These are phyloP conservation scores for Trametes gibbosa DNA, from an alignment of 768 basidiomycete genomes.

Conservation along the genomic window DNA sequence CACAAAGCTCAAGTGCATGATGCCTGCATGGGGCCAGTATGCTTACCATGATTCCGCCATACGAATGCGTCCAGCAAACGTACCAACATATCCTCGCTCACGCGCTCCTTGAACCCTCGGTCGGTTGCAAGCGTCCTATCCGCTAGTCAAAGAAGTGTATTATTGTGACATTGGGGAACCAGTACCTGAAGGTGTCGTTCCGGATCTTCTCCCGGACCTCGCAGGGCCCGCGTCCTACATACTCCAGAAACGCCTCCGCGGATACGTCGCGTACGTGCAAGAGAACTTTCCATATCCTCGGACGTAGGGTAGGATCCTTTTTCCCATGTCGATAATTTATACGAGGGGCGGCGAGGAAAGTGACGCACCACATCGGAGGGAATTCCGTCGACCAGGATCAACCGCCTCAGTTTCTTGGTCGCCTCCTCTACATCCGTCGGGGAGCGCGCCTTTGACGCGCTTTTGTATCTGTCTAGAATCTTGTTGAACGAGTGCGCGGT, in stretches of 20 bases:
- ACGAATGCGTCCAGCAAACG: slow-evolving; percentile 97
- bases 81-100: slow-evolving; percentile 95
- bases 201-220: slow-evolving; percentile 89
- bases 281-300: slow-evolving; percentile 93
- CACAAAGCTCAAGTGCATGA: background rate
- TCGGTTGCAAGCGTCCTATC: slow-evolving; percentile 90
- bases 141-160: background rate
- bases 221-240: slow-evolving; percentile 82
- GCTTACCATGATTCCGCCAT: slow-evolving; percentile 85
- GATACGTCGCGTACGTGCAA: slow-evolving; percentile 77
- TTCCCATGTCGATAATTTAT: background rate
- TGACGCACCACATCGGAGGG: slow-evolving; percentile 68
- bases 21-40: no score
- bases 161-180: background rate
- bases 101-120: slow-evolving; percentile 94
- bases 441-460: slow-evolving; percentile 59
- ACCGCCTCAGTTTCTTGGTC: slow-evolving; percentile 78
- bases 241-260: slow-evolving; percentile 71
- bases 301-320: slow-evolving; percentile 81
- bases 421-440: slow-evolving; percentile 73
- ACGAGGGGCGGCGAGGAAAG: background rate
- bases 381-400: slow-evolving; percentile 90
- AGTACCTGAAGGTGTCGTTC: slow-evolving; percentile 93
- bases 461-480: slow-evolving; percentile 68
- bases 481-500: slow-evolving; percentile 80